Evolutionary conservation across 805 yeast species (phyloP).

Genomic region (Lachancea quebecensis): DNA sequence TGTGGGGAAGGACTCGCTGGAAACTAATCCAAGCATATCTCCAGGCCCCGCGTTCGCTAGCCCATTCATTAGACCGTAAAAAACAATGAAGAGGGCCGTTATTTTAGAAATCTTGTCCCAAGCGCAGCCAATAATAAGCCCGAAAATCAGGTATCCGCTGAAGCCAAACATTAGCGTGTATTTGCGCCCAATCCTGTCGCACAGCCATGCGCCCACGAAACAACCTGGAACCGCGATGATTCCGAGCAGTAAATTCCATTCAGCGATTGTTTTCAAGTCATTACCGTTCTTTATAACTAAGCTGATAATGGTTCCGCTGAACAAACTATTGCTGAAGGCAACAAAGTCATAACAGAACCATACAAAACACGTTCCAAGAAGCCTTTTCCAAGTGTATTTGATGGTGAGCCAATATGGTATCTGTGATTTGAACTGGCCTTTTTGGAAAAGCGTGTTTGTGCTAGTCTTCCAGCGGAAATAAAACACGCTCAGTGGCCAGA

Average conservation of each 20-base stretch:
- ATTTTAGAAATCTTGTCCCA: slow-evolving; percentile 50
- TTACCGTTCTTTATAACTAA: slow-evolving; percentile 38
- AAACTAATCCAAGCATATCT: slow-evolving; percentile 58
- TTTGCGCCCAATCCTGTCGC: slow-evolving; percentile 63
- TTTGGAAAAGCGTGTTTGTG: slow-evolving; percentile 55
- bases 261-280: slow-evolving; percentile 52
- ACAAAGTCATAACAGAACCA: slow-evolving; percentile 82
- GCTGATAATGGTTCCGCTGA: slow-evolving; percentile 54
- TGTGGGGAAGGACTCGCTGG: slow-evolving; percentile 67
- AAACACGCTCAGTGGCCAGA: slow-evolving; percentile 67
- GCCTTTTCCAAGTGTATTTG: slow-evolving; percentile 60
- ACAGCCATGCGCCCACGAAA: slow-evolving; percentile 57
- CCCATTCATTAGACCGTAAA: slow-evolving; percentile 67
- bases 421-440: slow-evolving; percentile 51
- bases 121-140: slow-evolving; percentile 62
- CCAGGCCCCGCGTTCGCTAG: slow-evolving; percentile 78
- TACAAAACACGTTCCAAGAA: slow-evolving; percentile 64
- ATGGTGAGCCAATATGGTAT: slow-evolving; percentile 56
- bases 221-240: slow-evolving; percentile 69
- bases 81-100: slow-evolving; percentile 56
- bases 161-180: slow-evolving; percentile 68
- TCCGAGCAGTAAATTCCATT: slow-evolving; percentile 65
- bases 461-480: slow-evolving; percentile 67
- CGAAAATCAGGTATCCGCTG: slow-evolving; percentile 62
- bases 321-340: slow-evolving; percentile 72